Base-by-base conservation (phyloP, 192 early-diverging fungal genomes). In the Umbelopsis vinacea region DNA sequence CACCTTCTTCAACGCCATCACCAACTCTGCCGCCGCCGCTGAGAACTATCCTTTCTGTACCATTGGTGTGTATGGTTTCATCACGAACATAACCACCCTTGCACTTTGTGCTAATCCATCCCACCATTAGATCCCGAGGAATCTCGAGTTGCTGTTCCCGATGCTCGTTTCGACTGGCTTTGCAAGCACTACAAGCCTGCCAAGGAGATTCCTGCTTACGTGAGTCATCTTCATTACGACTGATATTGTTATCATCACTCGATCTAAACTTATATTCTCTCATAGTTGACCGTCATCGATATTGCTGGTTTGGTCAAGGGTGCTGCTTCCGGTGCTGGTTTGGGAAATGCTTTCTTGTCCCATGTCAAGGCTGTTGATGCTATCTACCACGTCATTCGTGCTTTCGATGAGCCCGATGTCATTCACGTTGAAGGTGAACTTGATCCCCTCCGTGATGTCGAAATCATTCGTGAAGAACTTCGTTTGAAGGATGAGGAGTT, bases 1-100 rank as follows among this genome's bases (percentile, higher is more conserved):
- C n/a, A 81, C 81, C 0, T 78, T 89, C 33, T 85, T 89, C 73
- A 82, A 89, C 74, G 84, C 79, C 21, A 37, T 91, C 43, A 85
- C 83, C 14, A 82, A 86, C 67, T 81, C 76, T 35, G 74, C 73
- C 22, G 80, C 84, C 6, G 76, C 80, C 22, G 83, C 90, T 23
- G 92, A 92, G 67, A 95, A 95, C 75, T 95, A 91, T 74, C 93
- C 93, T 9, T 95, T 95, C 81, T 93, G 91, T 73, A 94, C 90
- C 6, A 92, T 89, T 67, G 75, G 71, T 84, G 77, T 71, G 19
- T 24, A 29, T 29, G 6, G 14, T 55, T 15, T 24, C 52, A 37
- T 12, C 48, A 6, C 5, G 17, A 6, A 5, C 5, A 6, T 50
- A 3, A 19, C 15, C 48, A 1, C 48, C 6, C 14, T 21, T 19